Evolutionary conservation across 1,139 yeast species (phyloP), one percentile per base, ranked within the genome.

Genomic region (Entelexis sorbosivorans): DNA sequence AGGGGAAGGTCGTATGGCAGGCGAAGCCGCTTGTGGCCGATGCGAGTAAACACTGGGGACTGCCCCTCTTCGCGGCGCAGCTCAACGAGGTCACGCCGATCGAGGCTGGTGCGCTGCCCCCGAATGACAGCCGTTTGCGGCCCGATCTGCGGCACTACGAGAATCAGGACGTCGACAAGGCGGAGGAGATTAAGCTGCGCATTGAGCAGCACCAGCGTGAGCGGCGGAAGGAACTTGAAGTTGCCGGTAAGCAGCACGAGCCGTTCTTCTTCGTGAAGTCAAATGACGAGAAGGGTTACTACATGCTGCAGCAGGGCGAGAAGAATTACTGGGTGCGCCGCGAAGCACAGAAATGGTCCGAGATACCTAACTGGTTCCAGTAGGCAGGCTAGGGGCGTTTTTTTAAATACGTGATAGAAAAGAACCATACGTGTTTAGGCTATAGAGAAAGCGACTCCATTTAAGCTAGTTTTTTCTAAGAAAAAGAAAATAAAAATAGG

Each of bases 101-200:
- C 29, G 96, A 87, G 63, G 64, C 75, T 34, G 82, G 73, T 13
- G 56, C 66, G 1, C 61, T 89, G 47, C 81, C 97, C 3, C 91
- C 89, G 6, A 86, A 94, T 0, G 98, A 91, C 64, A 84, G 96
- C 4, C 77, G 98, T 63, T 67, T 81, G 44, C 76, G 98, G 62
- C 97, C 96, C 0, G 98, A 91, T 66, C 77, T 87, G 62, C 70
- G 76, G 44, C 69, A 73, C 7, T 87, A 87, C 60, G 95, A 87
- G 62, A 60, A 71, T 20, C 63, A 73, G 22, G 93, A 93, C 2
- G 68, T 81, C 9, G 85, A 78, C 16, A 68, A 70, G 48, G 96
- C 97, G 0, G 96, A 89, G 63, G 61, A 58, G 1, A 59, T 78
- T 56, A 91, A 91, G 64, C 66, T 77, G 36, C 69, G 74, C 47